A percentile compares a stretch with the other conserved stretches of the same genome.
Evolutionary conservation across 2,329 filamentous ascomycete species (phyloP).

Genomic region (Penicillium glabrum): DNA sequence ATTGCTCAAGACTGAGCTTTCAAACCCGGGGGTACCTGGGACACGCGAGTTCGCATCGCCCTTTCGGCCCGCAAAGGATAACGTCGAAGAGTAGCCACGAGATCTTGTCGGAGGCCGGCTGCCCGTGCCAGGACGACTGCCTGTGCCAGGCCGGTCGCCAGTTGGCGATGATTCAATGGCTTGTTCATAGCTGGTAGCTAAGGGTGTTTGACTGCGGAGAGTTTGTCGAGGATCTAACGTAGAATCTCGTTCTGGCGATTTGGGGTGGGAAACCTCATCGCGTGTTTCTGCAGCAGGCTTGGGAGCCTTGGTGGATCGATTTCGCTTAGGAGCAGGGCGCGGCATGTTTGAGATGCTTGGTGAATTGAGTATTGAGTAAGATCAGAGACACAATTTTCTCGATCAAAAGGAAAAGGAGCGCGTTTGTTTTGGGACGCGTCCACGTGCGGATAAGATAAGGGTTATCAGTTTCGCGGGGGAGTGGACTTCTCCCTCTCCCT

Average conservation of each 20-base stretch:
- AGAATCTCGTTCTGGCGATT: conserved; percentile 18
- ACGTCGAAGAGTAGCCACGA: conserved; percentile 41
- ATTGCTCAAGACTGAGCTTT: conserved; percentile 45
- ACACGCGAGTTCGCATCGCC: conserved; percentile 36
- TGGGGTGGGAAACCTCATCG: conserved; percentile 8
- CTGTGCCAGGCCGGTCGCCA: conserved; percentile 32
- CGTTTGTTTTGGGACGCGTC: conserved; percentile 17
- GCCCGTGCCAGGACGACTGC: conserved; percentile 34
- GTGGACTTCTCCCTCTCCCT: neutral
- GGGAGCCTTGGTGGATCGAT: conserved; percentile 12
- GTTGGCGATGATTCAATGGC: conserved; percentile 37
- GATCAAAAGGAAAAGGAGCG: conserved; percentile 2
- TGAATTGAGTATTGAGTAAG: neutral
- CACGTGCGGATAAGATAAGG: conserved; percentile 9
- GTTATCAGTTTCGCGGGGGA: neutral
- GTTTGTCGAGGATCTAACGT: conserved; percentile 19
- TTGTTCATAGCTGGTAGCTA: conserved; percentile 30
- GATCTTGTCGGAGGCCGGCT: conserved; percentile 38
- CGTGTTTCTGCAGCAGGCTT: conserved; percentile 4
- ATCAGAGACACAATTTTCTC: neutral
- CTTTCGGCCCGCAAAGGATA: conserved; percentile 39
- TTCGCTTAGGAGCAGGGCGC: conserved; percentile 25
- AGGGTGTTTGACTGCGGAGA: conserved; percentile 32
- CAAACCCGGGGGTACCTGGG: conserved; percentile 43
- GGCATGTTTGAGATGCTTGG: conserved; percentile 14